Evolutionary conservation across 305 asterid genomes (phyloP).

Genomic region (Coffea humblotiana): DNA sequence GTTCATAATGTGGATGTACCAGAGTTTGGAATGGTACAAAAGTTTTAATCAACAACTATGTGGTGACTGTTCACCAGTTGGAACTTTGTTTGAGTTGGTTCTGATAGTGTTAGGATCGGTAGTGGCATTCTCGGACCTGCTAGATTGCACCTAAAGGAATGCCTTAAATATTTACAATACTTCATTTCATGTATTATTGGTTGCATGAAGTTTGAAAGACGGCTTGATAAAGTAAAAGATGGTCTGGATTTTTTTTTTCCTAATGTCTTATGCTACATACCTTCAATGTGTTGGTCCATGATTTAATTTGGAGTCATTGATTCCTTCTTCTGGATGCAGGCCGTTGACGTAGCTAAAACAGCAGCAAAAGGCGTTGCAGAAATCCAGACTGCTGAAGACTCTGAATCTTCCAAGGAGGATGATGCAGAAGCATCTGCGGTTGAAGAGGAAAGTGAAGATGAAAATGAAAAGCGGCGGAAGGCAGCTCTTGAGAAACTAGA

Average conservation of each 20-base stretch:
- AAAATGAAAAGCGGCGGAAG: slow-evolving; percentile 60
- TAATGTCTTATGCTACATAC: background rate
- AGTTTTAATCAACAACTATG: background rate
- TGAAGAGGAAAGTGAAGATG: slow-evolving; percentile 69
- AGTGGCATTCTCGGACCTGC: background rate
- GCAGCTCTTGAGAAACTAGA: slow-evolving; percentile 72
- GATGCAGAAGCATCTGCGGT: slow-evolving; percentile 41
- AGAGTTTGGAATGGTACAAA: background rate
- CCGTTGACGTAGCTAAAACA: slow-evolving; percentile 45
- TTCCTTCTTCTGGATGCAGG: slow-evolving; percentile 25
- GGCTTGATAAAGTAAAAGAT: background rate
- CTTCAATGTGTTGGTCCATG: background rate
- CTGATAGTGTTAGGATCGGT: background rate
- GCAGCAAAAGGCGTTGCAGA: slow-evolving; percentile 71
- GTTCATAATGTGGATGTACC: background rate
- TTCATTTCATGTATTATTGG: background rate
- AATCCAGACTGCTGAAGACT: slow-evolving; percentile 49
- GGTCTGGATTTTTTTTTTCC: background rate
- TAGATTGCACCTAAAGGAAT: background rate
- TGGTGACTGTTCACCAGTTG: background rate
- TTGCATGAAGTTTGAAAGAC: background rate
- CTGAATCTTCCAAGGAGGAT: slow-evolving; percentile 59
- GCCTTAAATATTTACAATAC: background rate
- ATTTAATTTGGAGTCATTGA: background rate
- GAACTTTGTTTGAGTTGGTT: background rate